phyloP scores from a whole-genome alignment of 176 grass and related monocot genomes.

The Phoenix roebelenii region DNA sequence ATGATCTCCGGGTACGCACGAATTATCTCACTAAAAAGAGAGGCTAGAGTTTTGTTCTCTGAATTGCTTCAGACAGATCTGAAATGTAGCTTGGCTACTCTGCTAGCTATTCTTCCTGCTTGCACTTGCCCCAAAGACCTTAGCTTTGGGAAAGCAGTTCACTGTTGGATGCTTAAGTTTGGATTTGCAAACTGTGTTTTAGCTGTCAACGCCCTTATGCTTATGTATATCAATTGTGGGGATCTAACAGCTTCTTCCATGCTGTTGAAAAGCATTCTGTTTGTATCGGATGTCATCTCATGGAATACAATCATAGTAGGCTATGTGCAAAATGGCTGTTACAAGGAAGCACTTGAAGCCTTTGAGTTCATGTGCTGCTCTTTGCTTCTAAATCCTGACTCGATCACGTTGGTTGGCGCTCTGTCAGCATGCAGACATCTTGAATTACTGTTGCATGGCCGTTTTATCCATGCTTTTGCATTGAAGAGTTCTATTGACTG shows the following conservation, averaged over 20 bases:
- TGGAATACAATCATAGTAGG: slow-evolving; percentile 82
- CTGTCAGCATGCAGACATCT: slow-evolving; percentile 64
- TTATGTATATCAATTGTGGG: slow-evolving; percentile 60
- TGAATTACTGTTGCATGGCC: slow-evolving; percentile 29
- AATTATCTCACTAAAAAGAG: slow-evolving; percentile 19
- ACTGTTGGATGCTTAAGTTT: slow-evolving; percentile 44
- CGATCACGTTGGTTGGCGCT: slow-evolving; percentile 48
- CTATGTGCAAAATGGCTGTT: slow-evolving; percentile 46
- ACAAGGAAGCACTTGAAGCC: slow-evolving; percentile 41
- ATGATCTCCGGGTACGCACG: slow-evolving; percentile 57
- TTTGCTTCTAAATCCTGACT: slow-evolving; percentile 37
- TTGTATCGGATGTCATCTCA: slow-evolving; percentile 53
- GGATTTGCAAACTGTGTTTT: slow-evolving; percentile 35
- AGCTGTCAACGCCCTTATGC: slow-evolving; percentile 60
- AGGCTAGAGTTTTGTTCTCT: slow-evolving; percentile 33
- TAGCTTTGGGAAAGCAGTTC: slow-evolving; percentile 51
- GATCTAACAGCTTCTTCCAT: slow-evolving; percentile 27
- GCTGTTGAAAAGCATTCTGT: slow-evolving; percentile 30
- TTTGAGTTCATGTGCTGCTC: slow-evolving; percentile 57
- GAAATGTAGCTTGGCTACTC: slow-evolving; percentile 35
- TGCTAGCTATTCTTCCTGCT: slow-evolving; percentile 55
- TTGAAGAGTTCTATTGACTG: slow-evolving; percentile 39
- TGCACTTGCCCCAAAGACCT: slow-evolving; percentile 42
- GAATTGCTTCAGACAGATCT: slow-evolving; percentile 37
- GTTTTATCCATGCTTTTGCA: slow-evolving; percentile 42